Base-by-base conservation (phyloP, 192 early-diverging fungal genomes). In the Piromyces sp. region DNA sequence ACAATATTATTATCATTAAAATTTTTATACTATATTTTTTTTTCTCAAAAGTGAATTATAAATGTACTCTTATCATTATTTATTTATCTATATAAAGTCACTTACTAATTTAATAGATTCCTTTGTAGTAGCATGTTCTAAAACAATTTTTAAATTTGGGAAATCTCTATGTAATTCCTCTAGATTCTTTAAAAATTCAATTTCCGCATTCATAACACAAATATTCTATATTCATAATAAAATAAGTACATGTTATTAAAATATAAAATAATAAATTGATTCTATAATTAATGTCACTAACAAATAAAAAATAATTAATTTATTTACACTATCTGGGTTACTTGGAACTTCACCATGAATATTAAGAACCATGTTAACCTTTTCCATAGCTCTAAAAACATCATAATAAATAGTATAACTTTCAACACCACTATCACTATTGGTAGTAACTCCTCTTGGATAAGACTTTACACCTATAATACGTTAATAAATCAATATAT, bases 121-220 rank as follows among this genome's bases (percentile, higher is more conserved):
- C 83, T 93, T 90, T 2, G 96, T 95, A 0, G 97, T 99, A 0
- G 97, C 97, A 81, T 99, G 97, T 86, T 99, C 97, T 30, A 99
- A 88, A 17, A 99, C 95, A 81, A 99, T 99, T 81, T 93, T 93
- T 36, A 99, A 91, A 29, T 93, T 92, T 30, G 97, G 97, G 86
- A 99, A 99, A 36, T 92, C 95, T 51, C 83, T 78, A 85, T 98
- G 96, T 68, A 99, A 90, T 82, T 95, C 87, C 80, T 92, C 86
- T 79, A 99, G 88, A 78, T 97, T 94, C 15, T 86, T 90, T 81
- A 99, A 87, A 86, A 99, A 99, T 80, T 90, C 87, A 83, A 95
- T 95, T 85, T 99, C 97, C 0, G 97, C 97, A 82, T 99, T 99
- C 90, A 99, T 86, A 2, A 99, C 93, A 84, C 96, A 97, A 42